A percentile compares a stretch with the other conserved stretches of the same genome.
Conservation (phyloP, 2,329 filamentous ascomycete genomes). For the Cadophora gregata region DNA sequence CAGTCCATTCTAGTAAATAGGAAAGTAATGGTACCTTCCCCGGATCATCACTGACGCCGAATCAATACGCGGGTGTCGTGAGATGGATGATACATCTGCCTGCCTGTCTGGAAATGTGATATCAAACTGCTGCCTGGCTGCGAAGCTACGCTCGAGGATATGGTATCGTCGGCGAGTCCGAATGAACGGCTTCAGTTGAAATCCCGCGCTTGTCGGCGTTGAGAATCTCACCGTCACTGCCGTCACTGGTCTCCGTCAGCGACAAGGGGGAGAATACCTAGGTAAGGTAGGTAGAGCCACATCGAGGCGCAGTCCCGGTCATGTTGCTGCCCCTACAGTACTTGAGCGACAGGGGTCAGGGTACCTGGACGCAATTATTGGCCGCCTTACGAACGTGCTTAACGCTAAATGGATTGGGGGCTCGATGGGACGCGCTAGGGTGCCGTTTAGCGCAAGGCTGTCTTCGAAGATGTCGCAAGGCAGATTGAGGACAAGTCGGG, state of each 20-base stretch:
- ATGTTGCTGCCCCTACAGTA: constrained; percentile 22
- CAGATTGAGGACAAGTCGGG: background rate
- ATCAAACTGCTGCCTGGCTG: constrained; percentile 31
- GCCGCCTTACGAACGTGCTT: constrained; percentile 35
- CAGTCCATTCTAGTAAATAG: background rate
- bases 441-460: constrained; percentile 26
- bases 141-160: constrained; percentile 24
- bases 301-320: constrained; percentile 31
- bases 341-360: background rate
- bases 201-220: background rate
- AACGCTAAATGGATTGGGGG: constrained; percentile 2
- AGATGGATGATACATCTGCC: constrained; percentile 1
- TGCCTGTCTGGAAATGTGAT: background rate
- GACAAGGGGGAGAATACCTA: constrained; percentile 1
- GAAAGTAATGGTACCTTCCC: background rate
- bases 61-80: background rate
- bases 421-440: constrained; percentile 20
- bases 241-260: constrained; percentile 27
- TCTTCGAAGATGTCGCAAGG: constrained; percentile 7
- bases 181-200: constrained; percentile 16
- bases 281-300: constrained; percentile 32
- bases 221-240: constrained; percentile 3
- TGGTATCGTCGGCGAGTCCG: constrained; percentile 29
- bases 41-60: constrained; percentile 13
- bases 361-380: constrained; percentile 22